Percentiles rank a stretch among this genome's conserved stretches.
Evolutionary conservation across 768 basidiomycete species (phyloP).

Genomic region (Podaxis carcinomalis): DNA sequence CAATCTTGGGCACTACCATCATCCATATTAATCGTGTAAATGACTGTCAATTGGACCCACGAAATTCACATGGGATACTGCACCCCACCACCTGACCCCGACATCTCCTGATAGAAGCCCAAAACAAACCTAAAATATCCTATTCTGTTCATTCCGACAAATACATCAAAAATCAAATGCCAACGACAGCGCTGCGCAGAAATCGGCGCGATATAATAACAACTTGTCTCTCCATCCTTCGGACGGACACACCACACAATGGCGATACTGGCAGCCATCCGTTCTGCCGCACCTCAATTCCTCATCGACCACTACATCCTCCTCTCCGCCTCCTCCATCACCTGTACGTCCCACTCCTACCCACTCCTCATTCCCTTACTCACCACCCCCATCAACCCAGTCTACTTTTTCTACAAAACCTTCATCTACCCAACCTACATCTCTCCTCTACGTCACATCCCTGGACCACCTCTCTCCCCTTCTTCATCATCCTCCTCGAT

Average conservation of each 20-base stretch:
- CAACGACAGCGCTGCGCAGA: neutral
- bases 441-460: slow-evolving; percentile 8
- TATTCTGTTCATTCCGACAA: neutral
- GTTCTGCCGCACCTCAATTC: neutral
- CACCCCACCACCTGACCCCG: too few species aligned
- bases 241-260: neutral
- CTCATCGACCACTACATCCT: neutral
- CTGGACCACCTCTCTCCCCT: slow-evolving; percentile 2
- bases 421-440: slow-evolving; percentile 3
- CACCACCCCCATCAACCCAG: neutral
- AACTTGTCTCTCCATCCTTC: too few species aligned
- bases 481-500: neutral
- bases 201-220: neutral
- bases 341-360: neutral
- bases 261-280: neutral
- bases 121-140: too few species aligned
- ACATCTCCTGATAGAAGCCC: too few species aligned
- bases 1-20: too few species aligned
- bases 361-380: neutral
- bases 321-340: neutral
- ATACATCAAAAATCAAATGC: neutral
- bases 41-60: too few species aligned
- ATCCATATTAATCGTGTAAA: too few species aligned
- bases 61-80: too few species aligned
- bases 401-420: neutral